These are phyloP conservation scores for Botrytis squamosa DNA, from an alignment of 2,329 filamentous ascomycete genomes.

Conservation along the genomic window DNA sequence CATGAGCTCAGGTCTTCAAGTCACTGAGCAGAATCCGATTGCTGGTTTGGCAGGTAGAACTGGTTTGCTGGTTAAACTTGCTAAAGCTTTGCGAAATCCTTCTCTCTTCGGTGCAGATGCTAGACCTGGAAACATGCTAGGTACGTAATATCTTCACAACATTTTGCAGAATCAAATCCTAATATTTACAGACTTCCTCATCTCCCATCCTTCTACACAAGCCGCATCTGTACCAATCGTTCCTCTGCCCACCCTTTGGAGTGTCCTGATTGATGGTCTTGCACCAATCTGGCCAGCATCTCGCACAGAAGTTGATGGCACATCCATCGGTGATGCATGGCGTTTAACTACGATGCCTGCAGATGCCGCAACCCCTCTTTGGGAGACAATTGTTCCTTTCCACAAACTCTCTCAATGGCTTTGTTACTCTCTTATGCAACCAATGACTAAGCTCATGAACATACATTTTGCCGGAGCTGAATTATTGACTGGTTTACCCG, in stretches of 20 bases:
- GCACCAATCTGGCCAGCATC: conserved; percentile 85
- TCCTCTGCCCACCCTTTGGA: conserved; percentile 84
- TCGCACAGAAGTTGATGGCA: conserved; percentile 81
- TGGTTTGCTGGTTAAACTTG: conserved; percentile 72
- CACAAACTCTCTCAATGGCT: conserved; percentile 96
- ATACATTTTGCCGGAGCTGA: conserved; percentile 80
- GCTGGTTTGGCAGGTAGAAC: conserved; percentile 83
- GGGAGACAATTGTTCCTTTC: conserved; percentile 84
- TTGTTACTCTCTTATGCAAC: conserved; percentile 88
- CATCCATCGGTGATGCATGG: conserved; percentile 92
- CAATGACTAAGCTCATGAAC: conserved; percentile 77
- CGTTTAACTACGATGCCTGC: conserved; percentile 77
- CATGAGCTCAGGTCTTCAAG: conserved; percentile 81
- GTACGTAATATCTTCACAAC: conserved; percentile 52
- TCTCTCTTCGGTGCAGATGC: conserved; percentile 83
- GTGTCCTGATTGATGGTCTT: conserved; percentile 82
- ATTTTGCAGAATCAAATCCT: conserved; percentile 28
- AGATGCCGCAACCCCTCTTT: conserved; percentile 53
- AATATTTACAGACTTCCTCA: conserved; percentile 71
- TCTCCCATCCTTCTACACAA: conserved; percentile 85
- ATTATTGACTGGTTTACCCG: conserved; percentile 81
- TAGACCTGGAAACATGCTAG: conserved; percentile 90
- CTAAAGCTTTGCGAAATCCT: conserved; percentile 71
- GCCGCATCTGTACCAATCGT: conserved; percentile 87
- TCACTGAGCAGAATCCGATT: conserved; percentile 74